phyloP scores from a whole-genome alignment of 768 basidiomycete genomes.

The Leccinum longicurvipes region DNA sequence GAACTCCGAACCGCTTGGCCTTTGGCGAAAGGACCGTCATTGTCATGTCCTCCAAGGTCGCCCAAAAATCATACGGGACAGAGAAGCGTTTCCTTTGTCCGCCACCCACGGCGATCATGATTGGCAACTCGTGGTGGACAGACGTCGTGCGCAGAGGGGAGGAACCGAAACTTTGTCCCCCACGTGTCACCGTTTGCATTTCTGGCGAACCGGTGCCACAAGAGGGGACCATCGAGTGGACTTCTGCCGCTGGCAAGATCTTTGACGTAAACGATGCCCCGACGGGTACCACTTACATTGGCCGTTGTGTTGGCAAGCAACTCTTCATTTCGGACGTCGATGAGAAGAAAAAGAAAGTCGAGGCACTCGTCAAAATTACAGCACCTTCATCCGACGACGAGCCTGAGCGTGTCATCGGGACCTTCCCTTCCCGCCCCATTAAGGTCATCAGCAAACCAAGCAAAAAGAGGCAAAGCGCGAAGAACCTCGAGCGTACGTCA shows the following conservation, averaged over 20 bases:
- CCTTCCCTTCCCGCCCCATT: conserved; percentile 92
- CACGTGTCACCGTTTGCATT: conserved; percentile 84
- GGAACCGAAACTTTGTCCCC: conserved; percentile 70
- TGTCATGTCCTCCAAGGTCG: conserved; percentile 97
- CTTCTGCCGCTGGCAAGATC: conserved; percentile 75
- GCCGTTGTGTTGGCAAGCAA: conserved; percentile 91
- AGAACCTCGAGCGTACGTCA: conserved; percentile 84
- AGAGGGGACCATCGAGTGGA: conserved; percentile 88
- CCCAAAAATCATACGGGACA: conserved; percentile 95
- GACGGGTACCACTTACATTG: conserved; percentile 83
- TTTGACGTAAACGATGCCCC: conserved; percentile 80
- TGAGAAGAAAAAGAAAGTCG: conserved; percentile 93
- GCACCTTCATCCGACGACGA: conserved; percentile 78
- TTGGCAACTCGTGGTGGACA: conserved; percentile 94
- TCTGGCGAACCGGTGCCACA: conserved; percentile 86
- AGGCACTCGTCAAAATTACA: conserved; percentile 86
- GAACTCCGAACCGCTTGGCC: conserved; percentile 79
- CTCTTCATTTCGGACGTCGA: conserved; percentile 94
- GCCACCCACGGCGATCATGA: conserved; percentile 90
- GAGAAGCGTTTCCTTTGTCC: conserved; percentile 96
- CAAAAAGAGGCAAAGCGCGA: conserved; percentile 93
- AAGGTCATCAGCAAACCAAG: conserved; percentile 98
- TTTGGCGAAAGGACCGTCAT: conserved; percentile 93
- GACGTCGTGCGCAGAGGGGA: conserved; percentile 73
- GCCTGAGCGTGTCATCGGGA: conserved; percentile 79